A percentile compares a stretch with the other conserved stretches of the same genome.
These are phyloP conservation scores for Phytopythium aichiense DNA, from an alignment of 352 stramenopile genomes.

Conservation along the genomic window DNA sequence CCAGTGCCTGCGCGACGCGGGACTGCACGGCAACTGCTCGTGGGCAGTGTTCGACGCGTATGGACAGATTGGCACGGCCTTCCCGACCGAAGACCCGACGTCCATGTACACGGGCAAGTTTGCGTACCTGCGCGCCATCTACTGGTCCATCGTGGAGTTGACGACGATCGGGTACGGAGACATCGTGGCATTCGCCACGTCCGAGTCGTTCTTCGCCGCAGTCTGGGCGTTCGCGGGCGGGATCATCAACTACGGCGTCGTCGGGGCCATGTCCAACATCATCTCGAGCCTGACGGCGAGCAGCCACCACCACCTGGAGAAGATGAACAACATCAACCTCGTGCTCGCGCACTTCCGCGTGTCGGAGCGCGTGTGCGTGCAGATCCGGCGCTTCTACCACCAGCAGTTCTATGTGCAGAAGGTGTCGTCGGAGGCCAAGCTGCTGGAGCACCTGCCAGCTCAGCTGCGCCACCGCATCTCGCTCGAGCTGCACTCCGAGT, in stretches of 20 bases:
- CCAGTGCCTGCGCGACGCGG: conserved; percentile 41
- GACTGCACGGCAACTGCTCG: conserved; percentile 56
- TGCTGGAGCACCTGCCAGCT: conserved; percentile 48
- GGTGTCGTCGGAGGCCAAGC: conserved; percentile 55
- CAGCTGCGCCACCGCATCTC: conserved; percentile 70
- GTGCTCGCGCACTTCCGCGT: conserved; percentile 60
- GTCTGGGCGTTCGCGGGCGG: conserved; percentile 62
- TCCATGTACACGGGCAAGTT: conserved; percentile 53
- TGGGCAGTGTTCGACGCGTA: conserved; percentile 73
- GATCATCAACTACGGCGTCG: conserved; percentile 77
- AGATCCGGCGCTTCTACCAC: conserved; percentile 75
- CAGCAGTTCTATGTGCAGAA: conserved; percentile 75
- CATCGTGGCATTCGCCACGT: conserved; percentile 70
- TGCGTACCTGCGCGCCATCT: conserved; percentile 66
- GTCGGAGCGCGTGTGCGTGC: conserved; percentile 43
- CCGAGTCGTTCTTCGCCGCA: conserved; percentile 62
- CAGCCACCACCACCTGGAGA: conserved; percentile 58
- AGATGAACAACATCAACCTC: conserved; percentile 64
- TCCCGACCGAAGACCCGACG: conserved; percentile 21
- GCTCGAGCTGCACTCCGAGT: conserved; percentile 61
- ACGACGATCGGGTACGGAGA: conserved; percentile 77
- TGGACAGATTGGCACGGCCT: conserved; percentile 47
- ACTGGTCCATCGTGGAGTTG: conserved; percentile 70
- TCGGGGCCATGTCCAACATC: conserved; percentile 74
- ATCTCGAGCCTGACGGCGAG: conserved; percentile 65